phyloP scores from a whole-genome alignment of 2,329 filamentous ascomycete genomes.

The Fusarium sp. region DNA sequence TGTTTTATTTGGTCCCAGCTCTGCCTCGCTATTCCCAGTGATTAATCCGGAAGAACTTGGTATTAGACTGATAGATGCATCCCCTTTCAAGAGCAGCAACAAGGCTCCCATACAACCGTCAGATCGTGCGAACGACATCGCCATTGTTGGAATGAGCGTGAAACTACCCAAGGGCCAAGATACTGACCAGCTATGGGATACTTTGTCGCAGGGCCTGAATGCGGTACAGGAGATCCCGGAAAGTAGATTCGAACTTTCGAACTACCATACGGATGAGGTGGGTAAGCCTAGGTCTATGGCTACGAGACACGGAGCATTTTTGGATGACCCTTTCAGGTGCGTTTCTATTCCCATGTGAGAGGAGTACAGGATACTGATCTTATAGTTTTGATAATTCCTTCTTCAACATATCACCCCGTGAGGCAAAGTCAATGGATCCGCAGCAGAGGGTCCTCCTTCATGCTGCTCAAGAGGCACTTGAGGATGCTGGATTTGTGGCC shows the following conservation, averaged over 20 bases:
- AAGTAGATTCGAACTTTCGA: not conserved
- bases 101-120: not conserved
- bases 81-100: not conserved
- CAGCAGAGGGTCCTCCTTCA: slow-evolving; percentile 1
- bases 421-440: slow-evolving; percentile 6
- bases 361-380: too few species aligned
- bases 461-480: not conserved
- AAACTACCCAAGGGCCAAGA: not conserved
- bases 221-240: not conserved
- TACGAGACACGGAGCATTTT: not conserved
- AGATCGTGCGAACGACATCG: not conserved
- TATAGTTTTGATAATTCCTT: slow-evolving; percentile 5
- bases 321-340: slow-evolving; percentile 5
- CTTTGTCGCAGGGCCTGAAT: not conserved
- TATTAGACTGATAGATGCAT: not conserved
- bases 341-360: too few species aligned
- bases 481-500: slow-evolving; percentile 4
- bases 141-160: slow-evolving; percentile 4
- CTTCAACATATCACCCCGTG: slow-evolving; percentile 7
- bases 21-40: not conserved
- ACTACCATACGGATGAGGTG: not conserved
- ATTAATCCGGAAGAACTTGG: not conserved
- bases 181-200: not conserved
- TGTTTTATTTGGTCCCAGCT: not conserved
- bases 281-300: not conserved